A percentile compares a stretch with the other conserved stretches of the same genome.
Conservation (phyloP, 305 asterid species). For the Solanum hybrid region DNA sequence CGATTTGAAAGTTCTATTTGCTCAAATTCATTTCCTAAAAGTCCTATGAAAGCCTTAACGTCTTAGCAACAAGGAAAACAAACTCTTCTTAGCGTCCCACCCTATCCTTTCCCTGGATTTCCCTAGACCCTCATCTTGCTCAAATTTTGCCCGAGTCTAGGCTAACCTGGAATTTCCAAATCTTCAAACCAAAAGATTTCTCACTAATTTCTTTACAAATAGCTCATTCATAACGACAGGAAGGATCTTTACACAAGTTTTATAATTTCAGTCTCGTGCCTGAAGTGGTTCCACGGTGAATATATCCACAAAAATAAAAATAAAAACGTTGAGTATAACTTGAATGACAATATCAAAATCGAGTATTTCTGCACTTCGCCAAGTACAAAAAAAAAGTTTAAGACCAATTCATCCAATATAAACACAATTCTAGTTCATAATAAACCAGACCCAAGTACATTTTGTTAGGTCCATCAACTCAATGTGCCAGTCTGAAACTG, state of each 20-base stretch:
- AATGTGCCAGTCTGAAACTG: neutral
- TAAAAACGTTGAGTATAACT: no score
- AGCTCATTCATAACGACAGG: neutral
- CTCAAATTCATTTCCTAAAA: neutral
- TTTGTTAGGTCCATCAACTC: neutral
- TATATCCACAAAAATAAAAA: neutral
- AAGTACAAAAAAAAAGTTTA: neutral
- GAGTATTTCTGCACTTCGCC: neutral
- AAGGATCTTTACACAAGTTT: neutral
- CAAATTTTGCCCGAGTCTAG: neutral
- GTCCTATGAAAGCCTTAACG: neutral
- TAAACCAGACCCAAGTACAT: neutral
- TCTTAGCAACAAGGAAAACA: neutral
- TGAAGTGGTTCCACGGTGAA: neutral
- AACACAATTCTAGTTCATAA: neutral
- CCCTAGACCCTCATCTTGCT: neutral
- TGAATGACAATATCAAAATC: neutral
- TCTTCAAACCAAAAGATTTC: neutral
- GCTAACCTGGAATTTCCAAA: neutral
- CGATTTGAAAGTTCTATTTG: neutral
- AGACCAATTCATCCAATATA: neutral
- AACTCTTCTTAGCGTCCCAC: neutral
- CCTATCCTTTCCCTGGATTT: no score
- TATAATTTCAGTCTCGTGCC: neutral
- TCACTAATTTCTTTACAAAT: neutral